Evolutionary conservation across 1,139 yeast species (phyloP).

Genomic region (Debaryomycetaceae sp.): DNA sequence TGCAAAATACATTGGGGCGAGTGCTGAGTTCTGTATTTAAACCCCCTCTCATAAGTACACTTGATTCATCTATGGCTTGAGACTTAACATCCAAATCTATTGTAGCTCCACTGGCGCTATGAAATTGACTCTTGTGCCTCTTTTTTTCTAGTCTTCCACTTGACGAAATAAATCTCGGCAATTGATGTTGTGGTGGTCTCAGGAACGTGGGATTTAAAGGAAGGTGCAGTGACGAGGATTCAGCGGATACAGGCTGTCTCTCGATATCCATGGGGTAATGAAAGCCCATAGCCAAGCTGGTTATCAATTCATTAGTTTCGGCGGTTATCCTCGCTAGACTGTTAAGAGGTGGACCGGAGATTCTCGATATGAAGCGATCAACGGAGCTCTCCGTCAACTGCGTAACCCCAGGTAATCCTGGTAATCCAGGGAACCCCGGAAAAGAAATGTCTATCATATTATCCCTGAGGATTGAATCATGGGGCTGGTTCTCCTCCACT

Average conservation of each 20-base stretch:
- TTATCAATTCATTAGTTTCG: background rate
- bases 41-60: slow-evolving; percentile 10
- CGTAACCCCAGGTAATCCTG: background rate
- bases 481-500: background rate
- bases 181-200: background rate
- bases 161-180: background rate
- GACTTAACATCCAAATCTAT: slow-evolving; percentile 10
- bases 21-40: slow-evolving; percentile 17
- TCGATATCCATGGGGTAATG: background rate
- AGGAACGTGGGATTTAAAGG: background rate
- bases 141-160: slow-evolving; percentile 5
- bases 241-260: background rate
- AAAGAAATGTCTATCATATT: background rate
- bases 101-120: slow-evolving; percentile 10
- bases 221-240: background rate
- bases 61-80: background rate
- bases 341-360: background rate
- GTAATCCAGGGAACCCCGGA: background rate
- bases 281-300: background rate
- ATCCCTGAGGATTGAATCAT: background rate
- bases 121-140: background rate
- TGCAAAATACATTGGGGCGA: slow-evolving; percentile 16
- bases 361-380: background rate
- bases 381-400: background rate
- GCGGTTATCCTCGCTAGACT: background rate